Evolutionary conservation across 192 early-diverging fungal species (phyloP), one percentile per base, ranked within the genome.

Genomic region (Coemansia nantahalensis): DNA sequence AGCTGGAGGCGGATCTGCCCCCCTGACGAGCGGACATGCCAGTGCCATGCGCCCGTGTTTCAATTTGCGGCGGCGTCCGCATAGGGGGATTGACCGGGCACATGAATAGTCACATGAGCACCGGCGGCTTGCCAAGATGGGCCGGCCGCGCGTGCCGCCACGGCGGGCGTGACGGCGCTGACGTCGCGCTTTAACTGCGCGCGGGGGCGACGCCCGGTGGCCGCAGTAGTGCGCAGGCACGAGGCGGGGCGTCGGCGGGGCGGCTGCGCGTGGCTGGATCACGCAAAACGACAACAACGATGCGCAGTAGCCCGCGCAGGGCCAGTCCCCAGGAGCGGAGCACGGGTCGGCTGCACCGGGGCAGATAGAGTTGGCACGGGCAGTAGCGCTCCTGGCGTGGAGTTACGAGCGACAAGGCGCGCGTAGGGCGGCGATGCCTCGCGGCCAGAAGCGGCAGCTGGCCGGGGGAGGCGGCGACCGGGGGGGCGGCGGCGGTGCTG

Each of bases 371-470:
- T 19, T 39, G 49, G 37, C 39, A 17, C 17, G 37, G 17, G 49
- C 42, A 26, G 22, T 28, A 50, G 53, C 43, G 48, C 23, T 4
- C 40, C 7, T 17, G 39, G 45, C 31, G 53, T n/a, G n/a, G n/a
- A 48, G 65, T 67, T 59, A 60, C 57, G 43, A 41, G 48, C 43
- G 36, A 67, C 52, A 31, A 18, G 56, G 65, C 65, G 65, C 49
- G 58, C 65, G 61, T 68, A 68, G 52, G 61, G 58, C 56, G 65
- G 21, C 48, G 38, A 43, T 54, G 41, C 39, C 51, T 55, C 46
- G 50, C 51, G 41, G 43, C 53, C 42, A 39, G 44, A 54, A 54
- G 34, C 30, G 19, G 33, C 40, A 30, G 50, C 38, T 21, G n/a
- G 8, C 39, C n/a, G n/a, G n/a, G n/a, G n/a, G n/a, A n/a, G n/a